Conservation (phyloP, 257 asterid species). For the Hygrophila difformis region DNA sequence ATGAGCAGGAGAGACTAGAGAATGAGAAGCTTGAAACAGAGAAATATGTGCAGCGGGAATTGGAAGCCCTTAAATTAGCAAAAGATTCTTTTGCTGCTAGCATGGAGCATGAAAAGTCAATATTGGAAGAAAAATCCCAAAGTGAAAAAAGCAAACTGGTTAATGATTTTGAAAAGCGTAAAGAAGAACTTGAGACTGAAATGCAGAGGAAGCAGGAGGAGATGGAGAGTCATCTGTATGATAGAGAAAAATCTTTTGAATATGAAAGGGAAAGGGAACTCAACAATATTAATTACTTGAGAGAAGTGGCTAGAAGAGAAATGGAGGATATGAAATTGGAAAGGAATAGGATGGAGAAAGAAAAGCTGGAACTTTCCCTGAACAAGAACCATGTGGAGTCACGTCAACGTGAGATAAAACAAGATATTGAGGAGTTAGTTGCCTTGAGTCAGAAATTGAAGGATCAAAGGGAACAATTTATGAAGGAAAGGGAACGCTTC, state of each 20-base stretch:
- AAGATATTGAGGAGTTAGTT: slow-evolving; percentile 82
- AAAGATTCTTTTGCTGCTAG: slow-evolving; percentile 69
- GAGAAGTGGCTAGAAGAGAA: slow-evolving; percentile 73
- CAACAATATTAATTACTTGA: slow-evolving; percentile 46
- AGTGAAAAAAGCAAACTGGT: slow-evolving; percentile 54
- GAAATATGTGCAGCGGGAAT: slow-evolving; percentile 49
- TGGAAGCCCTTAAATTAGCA: slow-evolving; percentile 68
- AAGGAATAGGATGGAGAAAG: slow-evolving; percentile 52
- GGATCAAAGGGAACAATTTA: slow-evolving; percentile 73
- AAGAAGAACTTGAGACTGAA: slow-evolving; percentile 62
- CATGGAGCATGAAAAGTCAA: slow-evolving; percentile 68
- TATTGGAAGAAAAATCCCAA: slow-evolving; percentile 41
- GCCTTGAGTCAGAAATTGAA: slow-evolving; percentile 74
- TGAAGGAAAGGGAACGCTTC: slow-evolving; percentile 80
- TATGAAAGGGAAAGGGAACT: slow-evolving; percentile 52
- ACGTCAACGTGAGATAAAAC: slow-evolving; percentile 74
- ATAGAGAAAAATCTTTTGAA: slow-evolving; percentile 57
- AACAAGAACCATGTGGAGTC: slow-evolving; percentile 69
- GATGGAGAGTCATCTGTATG: slow-evolving; percentile 50
- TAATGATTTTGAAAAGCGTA: slow-evolving; percentile 59
- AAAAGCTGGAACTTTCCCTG: slow-evolving; percentile 48
- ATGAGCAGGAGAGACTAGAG: slow-evolving; percentile 63
- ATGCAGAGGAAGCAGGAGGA: slow-evolving; percentile 64
- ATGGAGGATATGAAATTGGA: slow-evolving; percentile 81
- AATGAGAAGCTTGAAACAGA: slow-evolving; percentile 70